Evolutionary conservation across 306 rosid genomes (phyloP).

Genomic region (Cicer pinnatifidum): DNA sequence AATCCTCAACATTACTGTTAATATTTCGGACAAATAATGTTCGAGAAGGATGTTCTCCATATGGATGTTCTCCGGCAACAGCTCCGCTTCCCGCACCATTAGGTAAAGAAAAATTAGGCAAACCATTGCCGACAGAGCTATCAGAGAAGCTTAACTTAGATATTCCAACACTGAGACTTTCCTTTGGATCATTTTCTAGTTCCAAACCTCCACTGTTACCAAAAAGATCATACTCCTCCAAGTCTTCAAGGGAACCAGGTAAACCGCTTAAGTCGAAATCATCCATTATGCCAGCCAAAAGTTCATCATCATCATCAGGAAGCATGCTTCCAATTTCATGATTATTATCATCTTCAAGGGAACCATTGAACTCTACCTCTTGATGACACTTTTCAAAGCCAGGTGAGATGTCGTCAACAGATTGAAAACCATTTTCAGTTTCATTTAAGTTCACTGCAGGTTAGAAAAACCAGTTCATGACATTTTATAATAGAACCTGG

Average conservation of each 20-base stretch:
- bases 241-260: conserved; percentile 82
- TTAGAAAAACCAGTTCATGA: conserved; percentile 43
- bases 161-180: conserved; percentile 57
- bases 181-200: conserved; percentile 71
- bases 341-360: conserved; percentile 57
- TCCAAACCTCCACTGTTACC: conserved; percentile 92
- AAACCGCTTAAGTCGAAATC: conserved; percentile 82
- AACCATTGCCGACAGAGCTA: conserved; percentile 56
- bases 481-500: background rate
- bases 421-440: conserved; percentile 52
- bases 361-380: conserved; percentile 52
- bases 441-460: conserved; percentile 72
- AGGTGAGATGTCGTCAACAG: conserved; percentile 60
- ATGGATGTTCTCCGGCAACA: conserved; percentile 95
- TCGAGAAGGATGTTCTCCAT: conserved; percentile 96
- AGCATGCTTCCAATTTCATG: conserved; percentile 62
- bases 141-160: conserved; percentile 70
- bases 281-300: conserved; percentile 74
- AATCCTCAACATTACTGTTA: conserved; percentile 88
- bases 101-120: conserved; percentile 59
- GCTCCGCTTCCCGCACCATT: conserved; percentile 77
- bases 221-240: conserved; percentile 83
- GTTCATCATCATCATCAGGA: conserved; percentile 81
- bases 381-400: conserved; percentile 54
- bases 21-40: conserved; percentile 91